Percentiles rank a stretch among this genome's conserved stretches.
These are phyloP conservation scores for Bruguiera sexangula DNA, from an alignment of 345 rosid genomes.

Conservation along the genomic window DNA sequence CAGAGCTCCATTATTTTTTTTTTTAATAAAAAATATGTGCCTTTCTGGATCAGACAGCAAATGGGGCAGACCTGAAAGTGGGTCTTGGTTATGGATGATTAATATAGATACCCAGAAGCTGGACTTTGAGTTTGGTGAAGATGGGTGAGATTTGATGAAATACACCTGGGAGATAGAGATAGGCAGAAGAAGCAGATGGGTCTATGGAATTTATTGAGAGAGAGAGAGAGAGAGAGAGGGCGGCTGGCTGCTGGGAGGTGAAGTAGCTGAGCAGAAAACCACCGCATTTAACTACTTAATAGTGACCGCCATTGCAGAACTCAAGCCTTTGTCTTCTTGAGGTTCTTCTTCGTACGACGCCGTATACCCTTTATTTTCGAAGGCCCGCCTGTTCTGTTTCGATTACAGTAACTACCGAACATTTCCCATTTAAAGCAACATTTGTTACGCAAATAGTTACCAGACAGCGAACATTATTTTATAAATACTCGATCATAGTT, in stretches of 20 bases:
- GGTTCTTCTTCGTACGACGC: too few relatives aligned
- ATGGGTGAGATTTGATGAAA: constrained; percentile 1
- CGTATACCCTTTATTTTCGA: too few relatives aligned
- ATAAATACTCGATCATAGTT: too few relatives aligned
- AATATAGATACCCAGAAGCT: background rate
- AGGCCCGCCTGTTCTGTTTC: too few relatives aligned
- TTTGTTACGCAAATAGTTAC: too few relatives aligned
- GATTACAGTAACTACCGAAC: too few relatives aligned
- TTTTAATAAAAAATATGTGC: background rate
- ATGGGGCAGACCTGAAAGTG: background rate
- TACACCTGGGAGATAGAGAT: background rate
- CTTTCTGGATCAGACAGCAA: background rate
- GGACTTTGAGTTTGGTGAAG: too few relatives aligned
- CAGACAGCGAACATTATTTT: too few relatives aligned
- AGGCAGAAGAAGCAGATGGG: background rate
- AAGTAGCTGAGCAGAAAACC: constrained; percentile 1
- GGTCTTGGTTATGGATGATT: background rate
- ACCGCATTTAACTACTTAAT: background rate
- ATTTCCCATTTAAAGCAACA: too few relatives aligned
- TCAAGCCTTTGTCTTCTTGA: too few relatives aligned
- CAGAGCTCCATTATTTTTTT: background rate
- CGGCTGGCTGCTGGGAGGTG: background rate
- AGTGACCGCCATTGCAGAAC: too few relatives aligned
- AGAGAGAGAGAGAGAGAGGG: background rate
- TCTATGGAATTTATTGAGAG: background rate